phyloP scores from a whole-genome alignment of 2,329 filamentous ascomycete species.

The Monosporascus sp. region DNA sequence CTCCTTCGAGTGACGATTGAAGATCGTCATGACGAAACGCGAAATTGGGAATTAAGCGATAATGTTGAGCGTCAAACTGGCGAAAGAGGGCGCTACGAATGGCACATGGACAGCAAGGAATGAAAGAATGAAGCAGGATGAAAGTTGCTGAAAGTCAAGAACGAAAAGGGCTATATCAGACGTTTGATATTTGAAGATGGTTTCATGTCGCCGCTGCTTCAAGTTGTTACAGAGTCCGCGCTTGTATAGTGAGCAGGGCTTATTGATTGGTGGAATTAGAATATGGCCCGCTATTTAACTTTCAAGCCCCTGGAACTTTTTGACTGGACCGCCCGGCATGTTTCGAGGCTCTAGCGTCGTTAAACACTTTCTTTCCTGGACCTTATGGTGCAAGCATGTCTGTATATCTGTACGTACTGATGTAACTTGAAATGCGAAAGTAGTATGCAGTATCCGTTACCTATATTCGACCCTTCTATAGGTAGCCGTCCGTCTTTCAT shows the following conservation, averaged over 20 bases:
- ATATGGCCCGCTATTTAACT: constrained; percentile 7
- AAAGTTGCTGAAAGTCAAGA: not conserved
- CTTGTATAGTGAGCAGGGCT: constrained; percentile 21
- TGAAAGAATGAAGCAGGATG: not conserved
- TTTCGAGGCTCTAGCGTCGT: not conserved
- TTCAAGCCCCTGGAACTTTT: constrained; percentile 11
- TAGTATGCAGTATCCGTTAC: too few relatives aligned
- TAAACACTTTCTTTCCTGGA: not conserved
- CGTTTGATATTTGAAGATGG: constrained; percentile 32
- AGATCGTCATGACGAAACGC: too few relatives aligned
- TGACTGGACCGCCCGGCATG: constrained; percentile 10
- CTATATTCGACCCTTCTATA: not conserved
- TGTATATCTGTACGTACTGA: not conserved
- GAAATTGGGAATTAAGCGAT: too few relatives aligned
- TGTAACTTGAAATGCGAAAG: too few relatives aligned
- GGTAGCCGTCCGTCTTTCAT: not conserved
- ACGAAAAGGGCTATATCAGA: constrained; percentile 23
- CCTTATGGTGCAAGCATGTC: not conserved
- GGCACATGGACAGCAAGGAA: not conserved
- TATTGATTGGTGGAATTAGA: constrained; percentile 28
- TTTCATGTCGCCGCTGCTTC: constrained; percentile 32
- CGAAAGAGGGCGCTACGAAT: not conserved
- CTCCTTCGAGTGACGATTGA: too few relatives aligned
- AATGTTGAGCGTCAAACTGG: not conserved
- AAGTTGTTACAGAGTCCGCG: constrained; percentile 33